Evolutionary conservation across 2,329 filamentous ascomycete species (phyloP), one percentile per base, ranked within the genome.

Genomic region (Phyllosticta citribraziliensis): DNA sequence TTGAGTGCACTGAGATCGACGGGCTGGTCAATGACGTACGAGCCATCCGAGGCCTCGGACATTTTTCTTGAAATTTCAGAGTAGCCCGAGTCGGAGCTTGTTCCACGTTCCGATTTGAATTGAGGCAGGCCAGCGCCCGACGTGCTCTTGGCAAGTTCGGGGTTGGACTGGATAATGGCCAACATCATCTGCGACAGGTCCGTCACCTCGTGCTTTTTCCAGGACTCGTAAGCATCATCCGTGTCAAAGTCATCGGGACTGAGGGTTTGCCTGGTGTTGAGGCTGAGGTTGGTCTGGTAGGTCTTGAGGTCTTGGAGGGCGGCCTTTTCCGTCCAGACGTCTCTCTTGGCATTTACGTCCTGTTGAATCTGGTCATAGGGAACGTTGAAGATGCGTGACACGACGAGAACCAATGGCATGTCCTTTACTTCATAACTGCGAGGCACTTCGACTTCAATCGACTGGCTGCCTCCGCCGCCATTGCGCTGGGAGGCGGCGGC

Each of bases 111-210:
- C 55, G 74, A 69, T 68, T 80, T 80, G 73, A 82, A 79, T 59
- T 85, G 78, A 51, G 82, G 84, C 57, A 89, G 76, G 12, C 80
- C 76, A 30, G 79, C 77, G 17, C 79, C 80, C 1, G 86, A 83
- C 3, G 88, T 86, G 65, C 83, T 87, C 70, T 91, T 95, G 56
- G 91, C 88, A 58, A 97, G 79, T 65, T 93, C 88, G 3, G 92
- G 93, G 67, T 89, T 91, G 5, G 88, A 88, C 63, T 89, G 91
- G 51, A 97, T 79, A 65, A 99, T 90, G 47, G 92, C 89, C 67
- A 96, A 81, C 81, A 99, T 94, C 85, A 97, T 91, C 67, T 94
- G 89, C 5, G 91, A 94, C 52, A 99, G 78, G 67, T 96, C 90
- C 12, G 88, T 88, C 2, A 84, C 83, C 73, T 99, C 94, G n/a